Base-by-base conservation (phyloP, 2,329 filamentous ascomycete species). In the Bisporella sp. region DNA sequence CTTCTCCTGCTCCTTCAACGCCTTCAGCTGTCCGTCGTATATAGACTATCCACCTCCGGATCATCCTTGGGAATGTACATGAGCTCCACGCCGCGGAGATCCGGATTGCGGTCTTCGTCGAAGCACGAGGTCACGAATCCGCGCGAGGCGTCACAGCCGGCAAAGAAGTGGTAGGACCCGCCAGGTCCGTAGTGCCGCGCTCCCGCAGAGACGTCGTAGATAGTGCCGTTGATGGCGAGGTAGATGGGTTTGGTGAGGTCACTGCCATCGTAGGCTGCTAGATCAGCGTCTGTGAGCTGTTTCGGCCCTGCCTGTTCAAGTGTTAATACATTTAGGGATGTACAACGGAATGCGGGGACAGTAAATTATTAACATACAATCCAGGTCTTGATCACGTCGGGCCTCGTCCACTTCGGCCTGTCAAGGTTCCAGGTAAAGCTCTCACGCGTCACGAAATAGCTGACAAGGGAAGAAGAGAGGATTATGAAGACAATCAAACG, bases 91-190 rank as follows among this genome's bases (percentile, higher is more conserved):
- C 93, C 93, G 54, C 87, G 80, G 6, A 96, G 72, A 71, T 99
- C 93, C 4, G 87, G 77, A 2, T 84, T 93, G 32, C 84, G 74
- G 73, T 99, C 93, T 6, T 51, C 57, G 39, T 80, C 73, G 71
- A 99, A 99, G 69, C 93, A 99, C 13, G 89, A 89, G 2, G 93
- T 97, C 7, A 99, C 83, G 68, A 90, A 99, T 21, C 85, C 89
- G 45, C 93, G 85, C 11, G 87, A 82, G 33, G 92, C 91, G 69
- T 99, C 93, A 55, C 78, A 77, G 54, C 92, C 93, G 0, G 90
- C 81, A 68, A 99, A 96, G 71, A 86, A 84, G 62, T 84, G 77
- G 74, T 99, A 99, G 37, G 82, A 82, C 4, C 91, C 93, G 31
- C 89, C 90, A 0, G 91, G 85, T 1, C 88, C 88, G 72, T 93